Evolutionary conservation across 2,329 filamentous ascomycete genomes (phyloP).

Genomic region (Neofusicoccum sp.): DNA sequence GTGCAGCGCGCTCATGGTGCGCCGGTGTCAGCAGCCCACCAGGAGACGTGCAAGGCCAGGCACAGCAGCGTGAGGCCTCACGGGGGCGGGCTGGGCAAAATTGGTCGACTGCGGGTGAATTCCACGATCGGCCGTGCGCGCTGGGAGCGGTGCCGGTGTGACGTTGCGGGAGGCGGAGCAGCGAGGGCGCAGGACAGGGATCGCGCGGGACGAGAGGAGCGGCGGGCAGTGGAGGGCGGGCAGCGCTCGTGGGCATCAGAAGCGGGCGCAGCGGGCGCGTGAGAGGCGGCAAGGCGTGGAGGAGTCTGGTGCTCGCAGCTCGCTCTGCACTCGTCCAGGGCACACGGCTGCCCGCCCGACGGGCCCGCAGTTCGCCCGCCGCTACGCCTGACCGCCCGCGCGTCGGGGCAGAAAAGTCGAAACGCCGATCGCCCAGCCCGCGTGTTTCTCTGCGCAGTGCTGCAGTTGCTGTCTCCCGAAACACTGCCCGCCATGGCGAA

Average conservation of each 20-base stretch:
- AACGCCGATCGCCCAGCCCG: slow-evolving; percentile 13
- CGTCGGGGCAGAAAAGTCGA: slow-evolving; percentile 12
- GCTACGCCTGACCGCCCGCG: not conserved
- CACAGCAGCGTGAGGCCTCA: not conserved
- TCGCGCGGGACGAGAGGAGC: not conserved
- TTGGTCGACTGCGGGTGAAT: slow-evolving; percentile 17
- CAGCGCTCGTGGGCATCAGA: not conserved
- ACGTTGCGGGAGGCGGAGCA: not conserved
- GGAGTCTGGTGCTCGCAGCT: slow-evolving; percentile 15
- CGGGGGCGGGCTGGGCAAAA: slow-evolving; percentile 1
- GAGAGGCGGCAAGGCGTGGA: slow-evolving; percentile 3
- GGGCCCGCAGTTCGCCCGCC: not conserved
- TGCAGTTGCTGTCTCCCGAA: not conserved
- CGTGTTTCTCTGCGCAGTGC: slow-evolving; percentile 7
- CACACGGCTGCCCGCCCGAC: slow-evolving; percentile 12
- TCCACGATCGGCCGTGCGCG: slow-evolving; percentile 11
- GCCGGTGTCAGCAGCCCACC: slow-evolving; percentile 25
- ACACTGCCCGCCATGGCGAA: slow-evolving; percentile 30
- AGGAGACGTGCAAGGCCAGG: not conserved
- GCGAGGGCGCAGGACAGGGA: not conserved
- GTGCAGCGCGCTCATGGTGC: slow-evolving; percentile 40
- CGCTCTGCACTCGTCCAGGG: slow-evolving; percentile 15
- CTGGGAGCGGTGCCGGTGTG: slow-evolving; percentile 9
- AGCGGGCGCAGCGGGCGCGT: not conserved
- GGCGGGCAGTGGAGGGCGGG: not conserved